Base-by-base conservation (phyloP, 2,329 filamentous ascomycete species). In the Volutella citrinella region DNA sequence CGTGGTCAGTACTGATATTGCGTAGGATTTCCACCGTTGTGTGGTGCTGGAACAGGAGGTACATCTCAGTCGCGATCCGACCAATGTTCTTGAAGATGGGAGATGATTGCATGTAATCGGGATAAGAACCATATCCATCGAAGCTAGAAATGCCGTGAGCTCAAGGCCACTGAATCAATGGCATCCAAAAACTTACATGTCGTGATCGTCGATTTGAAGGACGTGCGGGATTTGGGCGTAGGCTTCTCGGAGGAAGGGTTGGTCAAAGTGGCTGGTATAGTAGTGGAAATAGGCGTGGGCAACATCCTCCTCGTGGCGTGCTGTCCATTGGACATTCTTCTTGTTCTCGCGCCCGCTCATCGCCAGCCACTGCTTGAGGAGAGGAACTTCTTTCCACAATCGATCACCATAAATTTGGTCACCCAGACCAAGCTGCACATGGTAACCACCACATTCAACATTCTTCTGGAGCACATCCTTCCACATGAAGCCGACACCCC, bases 21-120 rank as follows among this genome's bases (percentile, higher is more conserved):
- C 90, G 85, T 37, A 98, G 78, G 25, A 97, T 86, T 56, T 97
- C 93, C 4, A 94, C 73, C 0, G 91, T 97, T 0, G 93, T 97
- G 61, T 98, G 93, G 56, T 98, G 93, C 57, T 98, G 93, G 72
- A 98, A 98, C 7, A 98, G 76, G 21, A 98, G 74, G 57, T 97
- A 98, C 90, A 96, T 96, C 49, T 97, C 89, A 35, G 94, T 90
- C 15, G 89, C 93, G 42, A 98, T 83, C 22, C 93, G 81, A 16
- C 93, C 93, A 54, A 97, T 95, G 57, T 97, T 97, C 66, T 95
- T 96, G 72, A 98, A 97, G 67, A 97, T 89, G 46, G 95, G 84
- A 13, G 89, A 96, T 48, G 87, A 87, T 57, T 98, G 93, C 91
- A 98, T 97, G 59, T 97, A 94, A 43, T 95, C 89, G 0, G 93